Base-by-base conservation (phyloP, 2,329 filamentous ascomycete genomes). In the Diplodia mutila region DNA sequence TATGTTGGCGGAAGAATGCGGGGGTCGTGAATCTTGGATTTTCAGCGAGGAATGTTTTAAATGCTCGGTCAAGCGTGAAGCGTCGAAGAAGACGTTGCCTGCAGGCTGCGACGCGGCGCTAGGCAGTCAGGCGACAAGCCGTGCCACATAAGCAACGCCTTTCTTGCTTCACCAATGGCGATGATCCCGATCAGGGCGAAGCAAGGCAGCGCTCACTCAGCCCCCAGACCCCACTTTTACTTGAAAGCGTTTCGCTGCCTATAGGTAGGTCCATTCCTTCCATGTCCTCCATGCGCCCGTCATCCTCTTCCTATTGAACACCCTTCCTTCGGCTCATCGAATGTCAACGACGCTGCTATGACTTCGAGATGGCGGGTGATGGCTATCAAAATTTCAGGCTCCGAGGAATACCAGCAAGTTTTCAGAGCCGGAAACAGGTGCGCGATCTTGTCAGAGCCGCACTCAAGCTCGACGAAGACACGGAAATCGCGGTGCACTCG, bases 231-330 rank as follows among this genome's bases (percentile, higher is more conserved):
- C 39, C 39, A 42, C 39, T 8, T 42, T 42, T n/a, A 18, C 14
- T 8, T 42, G 39, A 42, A 8, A 7, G 7, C 39, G 16, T 42
- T 18, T 42, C 6, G 39, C 3, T 1, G 14, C 18, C 18, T 18
- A 18, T 18, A 42, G 37, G 2, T 0, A 5, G 4, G 39, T 0
- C 4, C 16, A 2, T 7, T 2, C 14, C 5, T 18, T 14, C 39
- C 39, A 18, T 18, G 4, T 14, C 0, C 39, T 42, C 16, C 3
- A 8, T 18, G 16, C 16, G 16, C 5, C 18, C 39, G 8, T 42
- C 39, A 3, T 18, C 39, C 1, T 42, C 16, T 2, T 42, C 6
- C 16, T 18, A 18, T 12, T 42, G 39, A n/a, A 7, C 39, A 1
- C 16, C 4, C 5, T 42, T 42, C 2, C 39, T n/a, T 9, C 18